Percentiles rank a stretch among this genome's conserved stretches.
Evolutionary conservation across 805 yeast genomes (phyloP).

Genomic region (Yamadazyma laniorum): DNA sequence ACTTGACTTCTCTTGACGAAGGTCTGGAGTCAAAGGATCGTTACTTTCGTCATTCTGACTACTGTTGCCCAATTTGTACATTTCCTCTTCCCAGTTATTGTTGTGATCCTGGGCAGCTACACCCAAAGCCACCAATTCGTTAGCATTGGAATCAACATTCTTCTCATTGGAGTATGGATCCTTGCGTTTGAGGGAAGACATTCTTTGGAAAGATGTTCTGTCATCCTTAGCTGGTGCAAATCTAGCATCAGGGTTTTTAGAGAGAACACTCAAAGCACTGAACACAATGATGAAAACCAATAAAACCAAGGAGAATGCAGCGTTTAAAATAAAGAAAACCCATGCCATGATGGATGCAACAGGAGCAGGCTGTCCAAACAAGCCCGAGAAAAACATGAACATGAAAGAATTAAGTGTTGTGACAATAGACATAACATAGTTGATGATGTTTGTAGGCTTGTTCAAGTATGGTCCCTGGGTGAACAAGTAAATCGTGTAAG

Average conservation of each 20-base stretch:
- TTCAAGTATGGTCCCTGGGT: slow-evolving; percentile 74
- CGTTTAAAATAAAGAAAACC: slow-evolving; percentile 83
- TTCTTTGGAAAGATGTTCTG: slow-evolving; percentile 80
- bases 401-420: slow-evolving; percentile 77
- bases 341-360: slow-evolving; percentile 90
- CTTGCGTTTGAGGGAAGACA: slow-evolving; percentile 29
- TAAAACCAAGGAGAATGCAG: slow-evolving; percentile 78
- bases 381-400: slow-evolving; percentile 79
- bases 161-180: slow-evolving; percentile 16
- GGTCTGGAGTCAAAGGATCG: slow-evolving; percentile 31
- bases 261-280: slow-evolving; percentile 57
- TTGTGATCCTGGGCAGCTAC: slow-evolving; percentile 80
- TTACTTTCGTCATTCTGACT: slow-evolving; percentile 20
- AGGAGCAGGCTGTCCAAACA: slow-evolving; percentile 75
- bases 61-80: slow-evolving; percentile 41
- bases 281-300: slow-evolving; percentile 69
- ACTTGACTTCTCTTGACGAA: slow-evolving; percentile 24
- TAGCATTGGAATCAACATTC: slow-evolving; percentile 25
- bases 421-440: slow-evolving; percentile 70
- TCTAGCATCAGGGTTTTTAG: slow-evolving; percentile 86
- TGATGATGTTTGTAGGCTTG: slow-evolving; percentile 74
- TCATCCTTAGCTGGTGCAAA: slow-evolving; percentile 89
- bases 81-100: slow-evolving; percentile 68
- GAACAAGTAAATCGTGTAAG: slow-evolving; percentile 62
- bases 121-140: slow-evolving; percentile 72